Percentiles rank a stretch among this genome's conserved stretches.
These are phyloP conservation scores for Pinus albicaulis DNA, from an alignment of 75 land plant genomes.

Conservation along the genomic window DNA sequence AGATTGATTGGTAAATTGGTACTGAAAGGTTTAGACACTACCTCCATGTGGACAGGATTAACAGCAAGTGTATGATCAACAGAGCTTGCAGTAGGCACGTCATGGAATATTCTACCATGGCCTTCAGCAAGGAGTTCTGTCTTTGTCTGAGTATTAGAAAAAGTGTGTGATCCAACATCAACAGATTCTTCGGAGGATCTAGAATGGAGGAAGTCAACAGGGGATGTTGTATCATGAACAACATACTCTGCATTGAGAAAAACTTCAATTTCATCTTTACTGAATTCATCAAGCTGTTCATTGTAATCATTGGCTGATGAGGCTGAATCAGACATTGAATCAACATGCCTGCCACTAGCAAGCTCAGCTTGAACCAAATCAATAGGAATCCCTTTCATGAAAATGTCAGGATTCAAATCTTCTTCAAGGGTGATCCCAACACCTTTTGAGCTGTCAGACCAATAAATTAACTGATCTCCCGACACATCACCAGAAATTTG, in stretches of 20 bases:
- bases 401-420: not conserved
- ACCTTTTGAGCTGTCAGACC: constrained; percentile 1
- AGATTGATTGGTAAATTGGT: not conserved
- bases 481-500: not conserved
- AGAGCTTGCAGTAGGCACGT: not conserved
- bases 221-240: not conserved
- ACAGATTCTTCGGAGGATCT: not conserved
- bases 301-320: not conserved
- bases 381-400: not conserved
- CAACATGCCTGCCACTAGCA: not conserved
- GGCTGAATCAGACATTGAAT: not conserved
- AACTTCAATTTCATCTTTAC: not conserved
- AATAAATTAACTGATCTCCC: not conserved
- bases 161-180: not conserved
- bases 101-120: not conserved
- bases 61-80: not conserved
- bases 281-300: not conserved
- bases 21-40: not conserved
- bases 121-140: not conserved
- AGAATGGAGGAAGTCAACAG: not conserved
- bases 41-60: not conserved
- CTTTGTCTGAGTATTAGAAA: not conserved
- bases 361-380: not conserved
- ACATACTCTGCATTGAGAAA: not conserved
- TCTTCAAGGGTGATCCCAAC: constrained; percentile 2